Conservation (phyloP, 805 yeast genomes). For the Nakazawaea peltata region DNA sequence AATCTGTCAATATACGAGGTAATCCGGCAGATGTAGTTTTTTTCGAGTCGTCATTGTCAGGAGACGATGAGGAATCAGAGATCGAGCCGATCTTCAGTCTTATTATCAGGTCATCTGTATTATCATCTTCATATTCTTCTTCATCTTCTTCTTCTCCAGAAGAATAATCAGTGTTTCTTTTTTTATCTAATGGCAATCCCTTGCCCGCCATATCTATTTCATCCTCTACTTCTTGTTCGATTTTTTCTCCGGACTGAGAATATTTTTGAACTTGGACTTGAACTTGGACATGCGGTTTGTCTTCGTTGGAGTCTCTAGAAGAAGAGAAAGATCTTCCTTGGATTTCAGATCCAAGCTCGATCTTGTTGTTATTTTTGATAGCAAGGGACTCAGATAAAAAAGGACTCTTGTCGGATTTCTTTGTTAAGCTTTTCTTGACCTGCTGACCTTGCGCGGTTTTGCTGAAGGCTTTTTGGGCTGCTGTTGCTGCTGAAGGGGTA, state of each 20-base stretch:
- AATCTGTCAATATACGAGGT: conserved; percentile 1
- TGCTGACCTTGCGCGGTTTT: neutral
- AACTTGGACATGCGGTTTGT: conserved; percentile 1
- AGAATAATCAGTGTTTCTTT: neutral
- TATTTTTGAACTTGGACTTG: conserved; percentile 6
- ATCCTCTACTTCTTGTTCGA: conserved; percentile 6
- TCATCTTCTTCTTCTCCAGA: neutral
- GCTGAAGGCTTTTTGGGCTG: neutral
- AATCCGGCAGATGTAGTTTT: too few species aligned
- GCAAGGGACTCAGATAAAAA: conserved; percentile 10
- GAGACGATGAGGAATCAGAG: conserved; percentile 7
- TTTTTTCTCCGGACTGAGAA: neutral
- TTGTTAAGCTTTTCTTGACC: conserved; percentile 1
- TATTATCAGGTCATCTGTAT: neutral
- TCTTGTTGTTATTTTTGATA: neutral
- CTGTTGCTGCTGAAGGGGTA: conserved; percentile 1
- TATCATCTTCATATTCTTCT: neutral
- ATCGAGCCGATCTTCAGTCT: neutral
- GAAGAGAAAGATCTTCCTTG: too few species aligned
- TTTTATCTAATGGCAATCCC: conserved; percentile 5
- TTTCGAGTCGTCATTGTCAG: neutral
- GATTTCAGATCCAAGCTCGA: too few species aligned
- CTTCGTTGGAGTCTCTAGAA: too few species aligned
- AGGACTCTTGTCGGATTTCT: conserved; percentile 4
- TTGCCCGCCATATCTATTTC: conserved; percentile 8